Conservation (phyloP, 2,329 filamentous ascomycete genomes). For the Dendryphion nanum region DNA sequence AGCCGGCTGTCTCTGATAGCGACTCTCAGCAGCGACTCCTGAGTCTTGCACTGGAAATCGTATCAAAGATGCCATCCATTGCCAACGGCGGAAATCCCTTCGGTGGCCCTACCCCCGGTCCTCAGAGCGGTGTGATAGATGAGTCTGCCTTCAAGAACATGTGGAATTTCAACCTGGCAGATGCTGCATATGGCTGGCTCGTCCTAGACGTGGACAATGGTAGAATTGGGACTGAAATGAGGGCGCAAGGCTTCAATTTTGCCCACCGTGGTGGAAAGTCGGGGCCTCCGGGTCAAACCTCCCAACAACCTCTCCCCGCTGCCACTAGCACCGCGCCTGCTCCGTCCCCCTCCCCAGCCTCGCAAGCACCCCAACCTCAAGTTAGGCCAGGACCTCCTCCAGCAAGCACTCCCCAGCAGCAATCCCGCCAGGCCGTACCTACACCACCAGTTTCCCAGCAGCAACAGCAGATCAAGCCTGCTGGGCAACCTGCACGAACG, state of each 20-base stretch:
- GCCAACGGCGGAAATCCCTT: constrained; percentile 97
- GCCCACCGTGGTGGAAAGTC: constrained; percentile 85
- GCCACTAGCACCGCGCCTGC: constrained; percentile 33
- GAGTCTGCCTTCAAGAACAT: constrained; percentile 99
- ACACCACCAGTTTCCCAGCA: constrained; percentile 37
- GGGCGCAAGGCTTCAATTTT: constrained; percentile 98
- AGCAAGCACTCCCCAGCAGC: constrained; percentile 33
- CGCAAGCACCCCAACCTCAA: constrained; percentile 37
- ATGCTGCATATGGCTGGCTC: constrained; percentile 95
- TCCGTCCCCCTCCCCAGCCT: constrained; percentile 38
- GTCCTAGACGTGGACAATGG: constrained; percentile 94
- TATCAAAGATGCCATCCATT: constrained; percentile 96
- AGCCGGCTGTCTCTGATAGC: constrained; percentile 90
- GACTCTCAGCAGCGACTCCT: constrained; percentile 90
- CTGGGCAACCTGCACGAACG: constrained; percentile 35
- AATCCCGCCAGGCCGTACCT: constrained; percentile 29
- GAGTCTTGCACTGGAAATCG: constrained; percentile 85
- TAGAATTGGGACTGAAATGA: constrained; percentile 97
- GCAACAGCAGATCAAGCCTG: constrained; percentile 34
- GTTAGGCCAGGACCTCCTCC: constrained; percentile 31
- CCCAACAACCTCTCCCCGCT: constrained; percentile 36
- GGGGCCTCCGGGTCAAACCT: constrained; percentile 37
- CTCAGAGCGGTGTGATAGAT: constrained; percentile 82
- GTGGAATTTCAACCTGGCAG: constrained; percentile 99
- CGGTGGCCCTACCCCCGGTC: constrained; percentile 76